Percentiles rank a stretch among this genome's conserved stretches.
Conservation (phyloP, 257 asterid genomes). For the Sherardia arvensis region DNA sequence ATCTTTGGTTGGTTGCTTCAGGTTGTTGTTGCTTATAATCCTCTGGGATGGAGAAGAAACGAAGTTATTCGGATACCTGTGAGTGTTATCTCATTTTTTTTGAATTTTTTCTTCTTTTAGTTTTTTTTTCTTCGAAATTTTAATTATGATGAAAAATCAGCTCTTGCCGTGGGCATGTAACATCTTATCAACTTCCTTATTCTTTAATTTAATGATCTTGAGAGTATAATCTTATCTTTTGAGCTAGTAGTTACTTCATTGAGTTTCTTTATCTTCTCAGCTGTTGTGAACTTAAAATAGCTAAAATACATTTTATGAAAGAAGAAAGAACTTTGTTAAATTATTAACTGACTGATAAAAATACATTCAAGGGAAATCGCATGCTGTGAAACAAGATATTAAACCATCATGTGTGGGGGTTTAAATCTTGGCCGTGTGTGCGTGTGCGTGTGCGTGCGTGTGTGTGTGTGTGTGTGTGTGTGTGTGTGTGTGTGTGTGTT, state of each 20-base stretch:
- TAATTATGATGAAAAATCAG: not conserved
- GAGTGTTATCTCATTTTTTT: constrained; percentile 23
- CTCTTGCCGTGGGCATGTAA: not conserved
- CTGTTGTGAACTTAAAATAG: no score
- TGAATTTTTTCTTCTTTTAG: not conserved
- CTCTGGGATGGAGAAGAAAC: constrained; percentile 72
- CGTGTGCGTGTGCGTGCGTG: no score
- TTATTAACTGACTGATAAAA: not conserved
- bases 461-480: not conserved
- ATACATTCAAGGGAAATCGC: not conserved
- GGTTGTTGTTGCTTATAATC: constrained; percentile 64
- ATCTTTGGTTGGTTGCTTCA: constrained; percentile 13
- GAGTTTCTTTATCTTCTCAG: not conserved
- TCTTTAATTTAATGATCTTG: not conserved
- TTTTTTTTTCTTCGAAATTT: not conserved
- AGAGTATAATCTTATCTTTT: not conserved
- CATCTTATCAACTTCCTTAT: not conserved
- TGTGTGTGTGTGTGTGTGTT: no score
- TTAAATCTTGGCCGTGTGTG: not conserved
- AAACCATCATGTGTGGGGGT: not conserved
- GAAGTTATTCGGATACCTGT: constrained; percentile 72
- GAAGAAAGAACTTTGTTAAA: not conserved
- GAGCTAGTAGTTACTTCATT: not conserved
- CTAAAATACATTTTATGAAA: no score
- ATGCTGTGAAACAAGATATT: not conserved